Conservation (phyloP, 805 yeast species). For the Lachancea lanzarotensis region DNA sequence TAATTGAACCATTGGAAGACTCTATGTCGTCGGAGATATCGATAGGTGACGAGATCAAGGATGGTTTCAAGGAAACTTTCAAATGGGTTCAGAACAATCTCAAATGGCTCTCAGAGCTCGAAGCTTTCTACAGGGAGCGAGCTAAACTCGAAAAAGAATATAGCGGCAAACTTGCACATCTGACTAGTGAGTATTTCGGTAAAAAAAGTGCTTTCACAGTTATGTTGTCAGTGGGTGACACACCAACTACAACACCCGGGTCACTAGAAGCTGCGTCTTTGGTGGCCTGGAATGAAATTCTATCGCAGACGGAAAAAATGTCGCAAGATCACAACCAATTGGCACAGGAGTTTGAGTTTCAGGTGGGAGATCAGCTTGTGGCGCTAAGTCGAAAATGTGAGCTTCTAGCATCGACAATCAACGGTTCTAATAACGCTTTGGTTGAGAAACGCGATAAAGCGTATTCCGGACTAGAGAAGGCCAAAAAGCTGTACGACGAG, state of each 20-base stretch:
- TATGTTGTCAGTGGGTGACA: constrained; percentile 77
- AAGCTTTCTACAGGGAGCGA: constrained; percentile 76
- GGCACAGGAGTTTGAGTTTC: constrained; percentile 51
- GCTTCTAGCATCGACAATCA: constrained; percentile 48
- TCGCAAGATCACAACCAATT: constrained; percentile 60
- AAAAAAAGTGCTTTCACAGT: constrained; percentile 68
- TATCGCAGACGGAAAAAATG: constrained; percentile 74
- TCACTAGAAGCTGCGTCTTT: constrained; percentile 82
- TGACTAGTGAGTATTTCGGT: constrained; percentile 64
- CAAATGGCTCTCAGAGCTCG: constrained; percentile 71
- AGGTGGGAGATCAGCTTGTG: constrained; percentile 55
- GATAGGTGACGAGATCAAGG: constrained; percentile 71
- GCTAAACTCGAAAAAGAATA: constrained; percentile 80
- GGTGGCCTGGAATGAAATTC: constrained; percentile 85
- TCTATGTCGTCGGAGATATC: constrained; percentile 26
- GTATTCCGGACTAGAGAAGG: constrained; percentile 29
- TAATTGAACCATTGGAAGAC: not conserved
- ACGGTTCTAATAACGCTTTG: constrained; percentile 53
- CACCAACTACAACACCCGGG: constrained; percentile 89
- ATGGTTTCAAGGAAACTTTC: constrained; percentile 68
- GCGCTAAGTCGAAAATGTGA: constrained; percentile 49
- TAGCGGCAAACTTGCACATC: constrained; percentile 53
- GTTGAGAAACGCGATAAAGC: constrained; percentile 34
- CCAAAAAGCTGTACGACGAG: constrained; percentile 71
- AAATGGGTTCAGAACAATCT: constrained; percentile 75